These are phyloP conservation scores for Macrophomina phaseolina DNA, from an alignment of 2,329 filamentous ascomycete genomes.

Conservation along the genomic window DNA sequence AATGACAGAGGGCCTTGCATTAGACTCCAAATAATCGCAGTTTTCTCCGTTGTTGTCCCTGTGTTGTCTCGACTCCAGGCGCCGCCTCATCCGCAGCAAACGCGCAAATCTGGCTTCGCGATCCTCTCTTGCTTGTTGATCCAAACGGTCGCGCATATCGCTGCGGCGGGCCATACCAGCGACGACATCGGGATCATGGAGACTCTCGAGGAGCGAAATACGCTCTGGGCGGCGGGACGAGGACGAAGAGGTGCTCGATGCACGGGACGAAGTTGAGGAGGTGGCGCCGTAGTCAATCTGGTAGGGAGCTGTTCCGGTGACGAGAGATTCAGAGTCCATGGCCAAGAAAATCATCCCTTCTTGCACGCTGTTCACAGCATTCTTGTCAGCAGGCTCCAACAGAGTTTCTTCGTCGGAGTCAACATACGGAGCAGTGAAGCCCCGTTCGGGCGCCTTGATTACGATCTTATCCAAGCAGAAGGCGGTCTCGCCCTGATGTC, in stretches of 20 bases:
- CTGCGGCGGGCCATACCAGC: constrained; percentile 32
- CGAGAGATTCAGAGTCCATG: constrained; percentile 80
- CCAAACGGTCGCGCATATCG: constrained; percentile 16
- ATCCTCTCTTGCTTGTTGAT: constrained; percentile 15
- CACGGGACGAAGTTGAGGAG: constrained; percentile 32
- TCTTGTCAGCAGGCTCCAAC: constrained; percentile 40
- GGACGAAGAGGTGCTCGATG: constrained; percentile 36
- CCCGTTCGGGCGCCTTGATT: constrained; percentile 81
- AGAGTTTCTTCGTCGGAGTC: constrained; percentile 12
- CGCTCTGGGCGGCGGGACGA: constrained; percentile 39
- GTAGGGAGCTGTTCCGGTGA: constrained; percentile 75
- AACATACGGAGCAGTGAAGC: constrained; percentile 84
- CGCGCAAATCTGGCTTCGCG: constrained; percentile 25
- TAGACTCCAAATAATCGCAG: constrained; percentile 19
- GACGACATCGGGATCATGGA: constrained; percentile 40
- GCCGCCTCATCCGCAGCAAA: constrained; percentile 24
- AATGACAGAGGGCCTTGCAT: constrained; percentile 10
- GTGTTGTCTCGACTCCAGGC: constrained; percentile 19
- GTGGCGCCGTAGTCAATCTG: constrained; percentile 64
- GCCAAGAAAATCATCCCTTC: constrained; percentile 92
- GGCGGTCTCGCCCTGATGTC: constrained; percentile 77
- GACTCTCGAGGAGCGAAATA: constrained; percentile 42
- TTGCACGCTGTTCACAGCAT: constrained; percentile 66
- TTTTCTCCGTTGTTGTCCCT: constrained; percentile 17
- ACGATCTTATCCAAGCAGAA: constrained; percentile 86